Conservation (phyloP, 257 asterid species). For the Jacaranda mimosifolia region DNA sequence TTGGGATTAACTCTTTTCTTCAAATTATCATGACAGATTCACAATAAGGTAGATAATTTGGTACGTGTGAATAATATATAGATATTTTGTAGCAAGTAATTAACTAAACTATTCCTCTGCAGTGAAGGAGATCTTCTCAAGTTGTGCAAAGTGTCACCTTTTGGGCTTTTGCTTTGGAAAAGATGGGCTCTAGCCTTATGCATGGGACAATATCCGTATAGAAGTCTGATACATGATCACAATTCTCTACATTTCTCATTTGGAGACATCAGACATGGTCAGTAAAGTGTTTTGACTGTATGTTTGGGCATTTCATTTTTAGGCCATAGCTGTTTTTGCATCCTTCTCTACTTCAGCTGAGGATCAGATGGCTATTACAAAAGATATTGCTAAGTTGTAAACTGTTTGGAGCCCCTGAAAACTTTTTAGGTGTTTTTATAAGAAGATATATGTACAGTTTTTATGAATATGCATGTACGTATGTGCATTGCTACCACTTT, state of each 20-base stretch:
- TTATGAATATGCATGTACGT: not conserved
- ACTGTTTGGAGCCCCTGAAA: slow-evolving; percentile 54
- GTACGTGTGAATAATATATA: not conserved
- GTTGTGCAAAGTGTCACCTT: slow-evolving; percentile 80
- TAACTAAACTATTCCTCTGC: slow-evolving; percentile 34
- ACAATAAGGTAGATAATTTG: slow-evolving; percentile 64
- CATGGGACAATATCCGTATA: slow-evolving; percentile 59
- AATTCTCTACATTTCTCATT: slow-evolving; percentile 19
- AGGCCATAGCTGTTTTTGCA: slow-evolving; percentile 94
- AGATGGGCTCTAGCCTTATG: slow-evolving; percentile 54
- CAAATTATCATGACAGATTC: slow-evolving; percentile 70
- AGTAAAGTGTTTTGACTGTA: slow-evolving; percentile 25
- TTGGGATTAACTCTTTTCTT: slow-evolving; percentile 52
- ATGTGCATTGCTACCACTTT: no score
- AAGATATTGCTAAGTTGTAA: slow-evolving; percentile 77
- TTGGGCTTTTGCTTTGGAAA: slow-evolving; percentile 48
- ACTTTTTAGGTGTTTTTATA: slow-evolving; percentile 63
- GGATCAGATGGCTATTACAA: slow-evolving; percentile 72
- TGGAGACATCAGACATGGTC: slow-evolving; percentile 4
- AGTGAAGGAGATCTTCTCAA: slow-evolving; percentile 85
- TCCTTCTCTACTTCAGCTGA: slow-evolving; percentile 71
- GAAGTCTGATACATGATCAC: slow-evolving; percentile 66
- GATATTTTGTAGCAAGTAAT: slow-evolving; percentile 29
- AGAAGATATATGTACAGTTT: slow-evolving; percentile 2
- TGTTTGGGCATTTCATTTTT: slow-evolving; percentile 38